Evolutionary conservation across 805 yeast genomes (phyloP).

Genomic region (Ogataea chonburiensis): DNA sequence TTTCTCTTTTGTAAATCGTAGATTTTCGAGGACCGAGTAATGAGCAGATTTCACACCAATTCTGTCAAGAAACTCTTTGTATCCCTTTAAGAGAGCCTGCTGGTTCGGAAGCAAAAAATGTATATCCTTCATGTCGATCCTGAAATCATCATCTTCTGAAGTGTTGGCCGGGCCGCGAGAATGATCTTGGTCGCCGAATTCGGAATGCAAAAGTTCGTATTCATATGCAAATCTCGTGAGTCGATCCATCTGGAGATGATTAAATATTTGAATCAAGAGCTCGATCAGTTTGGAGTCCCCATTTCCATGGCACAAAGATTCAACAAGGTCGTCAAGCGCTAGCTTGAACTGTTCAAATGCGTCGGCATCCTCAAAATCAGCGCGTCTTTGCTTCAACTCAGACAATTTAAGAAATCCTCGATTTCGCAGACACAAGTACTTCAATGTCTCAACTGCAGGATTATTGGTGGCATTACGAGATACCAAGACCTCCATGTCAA

Average conservation of each 20-base stretch:
- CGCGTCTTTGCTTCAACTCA: conserved; percentile 29
- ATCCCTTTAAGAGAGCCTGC: conserved; percentile 20
- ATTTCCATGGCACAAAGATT: conserved; percentile 64
- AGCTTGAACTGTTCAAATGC: conserved; percentile 19
- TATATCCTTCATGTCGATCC: conserved; percentile 23
- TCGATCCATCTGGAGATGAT: conserved; percentile 46
- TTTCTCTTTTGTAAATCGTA: not conserved
- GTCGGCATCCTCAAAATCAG: conserved; percentile 29
- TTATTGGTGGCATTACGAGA: conserved; percentile 38
- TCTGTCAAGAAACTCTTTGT: conserved; percentile 20
- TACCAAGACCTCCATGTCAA: conserved; percentile 64
- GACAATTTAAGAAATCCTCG: conserved; percentile 70
- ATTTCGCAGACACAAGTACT: conserved; percentile 79
- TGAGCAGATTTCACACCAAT: conserved; percentile 18
- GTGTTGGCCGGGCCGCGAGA: conserved; percentile 29
- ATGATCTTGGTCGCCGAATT: conserved; percentile 31
- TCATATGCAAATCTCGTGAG: conserved; percentile 60
- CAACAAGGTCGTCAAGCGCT: conserved; percentile 60
- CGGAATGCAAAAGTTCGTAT: conserved; percentile 46
- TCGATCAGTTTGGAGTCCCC: conserved; percentile 58
- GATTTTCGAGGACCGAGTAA: not conserved
- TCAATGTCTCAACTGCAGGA: conserved; percentile 71
- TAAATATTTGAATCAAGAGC: conserved; percentile 50
- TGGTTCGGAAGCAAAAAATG: conserved; percentile 34
- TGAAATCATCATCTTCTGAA: conserved; percentile 24